Evolutionary conservation across 1,284 basidiomycete species (phyloP).

Genomic region (Inonotus obliquus): DNA sequence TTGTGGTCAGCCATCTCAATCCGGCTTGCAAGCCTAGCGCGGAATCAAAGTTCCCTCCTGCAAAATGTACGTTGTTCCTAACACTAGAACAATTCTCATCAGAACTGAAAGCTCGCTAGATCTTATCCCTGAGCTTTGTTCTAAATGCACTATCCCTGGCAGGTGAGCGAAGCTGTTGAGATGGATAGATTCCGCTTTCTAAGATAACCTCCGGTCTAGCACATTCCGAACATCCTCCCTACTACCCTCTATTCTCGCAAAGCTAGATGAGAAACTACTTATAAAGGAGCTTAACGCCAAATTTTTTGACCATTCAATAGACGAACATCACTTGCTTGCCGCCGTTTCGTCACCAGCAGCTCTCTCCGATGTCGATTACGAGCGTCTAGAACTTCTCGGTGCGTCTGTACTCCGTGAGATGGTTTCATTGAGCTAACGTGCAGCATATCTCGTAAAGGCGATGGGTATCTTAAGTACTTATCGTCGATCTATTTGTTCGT

Average conservation of each 20-base stretch:
- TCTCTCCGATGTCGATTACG: slow-evolving; percentile 66
- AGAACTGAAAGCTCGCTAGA: slow-evolving; percentile 36
- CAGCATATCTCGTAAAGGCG: slow-evolving; percentile 41
- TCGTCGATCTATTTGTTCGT: slow-evolving; percentile 71
- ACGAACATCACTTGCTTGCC: slow-evolving; percentile 53
- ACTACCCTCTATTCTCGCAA: slow-evolving; percentile 64
- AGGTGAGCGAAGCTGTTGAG: slow-evolving; percentile 40
- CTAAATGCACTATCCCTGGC: slow-evolving; percentile 65
- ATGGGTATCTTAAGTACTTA: slow-evolving; percentile 76
- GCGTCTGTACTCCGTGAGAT: slow-evolving; percentile 11
- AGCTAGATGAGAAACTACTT: slow-evolving; percentile 66
- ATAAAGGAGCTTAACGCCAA: slow-evolving; percentile 73
- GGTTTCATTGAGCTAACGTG: slow-evolving; percentile 2
- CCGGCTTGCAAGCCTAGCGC: slow-evolving; percentile 34
- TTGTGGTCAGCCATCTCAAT: slow-evolving; percentile 51
- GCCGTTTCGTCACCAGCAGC: slow-evolving; percentile 68
- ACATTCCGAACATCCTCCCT: slow-evolving; percentile 60
- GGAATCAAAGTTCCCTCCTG: slow-evolving; percentile 34
- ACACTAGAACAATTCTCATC: not conserved
- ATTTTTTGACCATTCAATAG: slow-evolving; percentile 56
- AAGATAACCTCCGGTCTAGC: slow-evolving; percentile 33
- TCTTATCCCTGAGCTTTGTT: slow-evolving; percentile 73
- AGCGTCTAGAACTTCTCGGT: slow-evolving; percentile 79
- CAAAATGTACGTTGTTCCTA: slow-evolving; percentile 45
- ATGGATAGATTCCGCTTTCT: slow-evolving; percentile 17